These are phyloP conservation scores for Trypanosoma cruzi DNA, from an alignment of 208 protist species.

Conservation along the genomic window DNA sequence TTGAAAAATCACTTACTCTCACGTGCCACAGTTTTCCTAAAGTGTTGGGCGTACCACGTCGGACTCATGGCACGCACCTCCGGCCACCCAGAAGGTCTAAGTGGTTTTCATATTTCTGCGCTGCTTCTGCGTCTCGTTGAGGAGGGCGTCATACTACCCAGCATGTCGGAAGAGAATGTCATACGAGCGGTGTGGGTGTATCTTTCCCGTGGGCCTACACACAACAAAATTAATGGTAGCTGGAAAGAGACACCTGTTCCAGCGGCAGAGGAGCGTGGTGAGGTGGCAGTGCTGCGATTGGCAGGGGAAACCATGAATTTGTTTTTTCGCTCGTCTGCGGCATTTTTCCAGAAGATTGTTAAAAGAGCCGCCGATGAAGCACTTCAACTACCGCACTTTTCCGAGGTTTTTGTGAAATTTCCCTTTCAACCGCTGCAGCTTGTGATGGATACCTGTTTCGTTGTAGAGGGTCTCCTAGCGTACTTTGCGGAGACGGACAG, in stretches of 20 bases:
- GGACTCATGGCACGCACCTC: slow-evolving; percentile 68
- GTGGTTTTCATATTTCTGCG: slow-evolving; percentile 73
- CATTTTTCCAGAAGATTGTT: slow-evolving; percentile 68
- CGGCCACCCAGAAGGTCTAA: slow-evolving; percentile 72
- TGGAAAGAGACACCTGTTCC: slow-evolving; percentile 22
- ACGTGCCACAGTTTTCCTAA: slow-evolving; percentile 80
- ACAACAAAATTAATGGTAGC: slow-evolving; percentile 1
- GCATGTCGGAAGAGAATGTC: slow-evolving; percentile 80
- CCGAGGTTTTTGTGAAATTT: slow-evolving; percentile 52
- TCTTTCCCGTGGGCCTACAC: slow-evolving; percentile 58
- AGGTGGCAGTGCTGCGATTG: slow-evolving; percentile 72
- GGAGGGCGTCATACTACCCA: slow-evolving; percentile 63
- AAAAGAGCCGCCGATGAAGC: slow-evolving; percentile 67
- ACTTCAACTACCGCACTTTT: slow-evolving; percentile 46
- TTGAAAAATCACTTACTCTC: slow-evolving; percentile 51
- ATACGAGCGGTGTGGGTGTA: slow-evolving; percentile 79
- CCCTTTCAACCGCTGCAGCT: slow-evolving; percentile 70
- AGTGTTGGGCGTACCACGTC: slow-evolving; percentile 83
- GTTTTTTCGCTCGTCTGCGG: slow-evolving; percentile 69
- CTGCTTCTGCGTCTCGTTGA: slow-evolving; percentile 73
- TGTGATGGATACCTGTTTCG: slow-evolving; percentile 64
- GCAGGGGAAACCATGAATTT: slow-evolving; percentile 74
- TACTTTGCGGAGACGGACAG: slow-evolving; percentile 23
- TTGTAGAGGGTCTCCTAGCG: slow-evolving; percentile 16
- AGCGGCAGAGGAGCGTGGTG: slow-evolving; percentile 45